Evolutionary conservation across 352 stramenopile species (phyloP), one percentile per base, ranked within the genome.

Genomic region (Halophytophthora polymorphica): DNA sequence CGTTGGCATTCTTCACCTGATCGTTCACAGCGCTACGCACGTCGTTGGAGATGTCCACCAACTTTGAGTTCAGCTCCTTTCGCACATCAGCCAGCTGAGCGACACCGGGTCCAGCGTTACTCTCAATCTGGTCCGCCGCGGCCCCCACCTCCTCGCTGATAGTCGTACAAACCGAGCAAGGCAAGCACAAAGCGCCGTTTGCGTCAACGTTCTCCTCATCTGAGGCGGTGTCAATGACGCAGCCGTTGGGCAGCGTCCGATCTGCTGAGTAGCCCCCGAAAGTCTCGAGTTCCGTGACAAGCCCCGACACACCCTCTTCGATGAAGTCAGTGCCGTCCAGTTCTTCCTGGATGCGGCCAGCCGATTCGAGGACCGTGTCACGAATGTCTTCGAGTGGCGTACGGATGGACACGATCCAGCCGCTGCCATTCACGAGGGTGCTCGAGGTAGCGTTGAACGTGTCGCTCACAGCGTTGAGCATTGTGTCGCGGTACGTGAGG

Each of bases 401-500:
- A 12, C 69, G 49, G 11, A 86, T 65, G n/a, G 42, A 31, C 5
- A 56, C 49, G 21, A 85, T 73, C 73, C 74, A 88, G 3, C 29
- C 31, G 7, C 42, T 76, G 2, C 55, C 67, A 22, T 74, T 68
- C 2, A 49, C 50, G 10, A 90, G 52, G 2, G 76, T 85, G 7
- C 53, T 49, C 11, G 56, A 56, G 0, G 64, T 69, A 1, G 58
- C 58, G 10, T 74, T 58, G 35, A 88, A 88, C 22, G 65, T 69
- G 23, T 79, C 71, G 8, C 53, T 53, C 8, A 90, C 61, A 12
- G 68, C 68, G 4, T 44, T 47, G 4, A 72, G 67, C 19, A 87
- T 53, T 8, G 69, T 80, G 34, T 71, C 73, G 13, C 77, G 73
- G 55, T 87, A 87, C 36, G 86, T 51, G 35, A 85, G 67, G 2